Evolutionary conservation across 1,284 basidiomycete genomes (phyloP), one percentile per base, ranked within the genome.

Genomic region (Cronartium ribicola): DNA sequence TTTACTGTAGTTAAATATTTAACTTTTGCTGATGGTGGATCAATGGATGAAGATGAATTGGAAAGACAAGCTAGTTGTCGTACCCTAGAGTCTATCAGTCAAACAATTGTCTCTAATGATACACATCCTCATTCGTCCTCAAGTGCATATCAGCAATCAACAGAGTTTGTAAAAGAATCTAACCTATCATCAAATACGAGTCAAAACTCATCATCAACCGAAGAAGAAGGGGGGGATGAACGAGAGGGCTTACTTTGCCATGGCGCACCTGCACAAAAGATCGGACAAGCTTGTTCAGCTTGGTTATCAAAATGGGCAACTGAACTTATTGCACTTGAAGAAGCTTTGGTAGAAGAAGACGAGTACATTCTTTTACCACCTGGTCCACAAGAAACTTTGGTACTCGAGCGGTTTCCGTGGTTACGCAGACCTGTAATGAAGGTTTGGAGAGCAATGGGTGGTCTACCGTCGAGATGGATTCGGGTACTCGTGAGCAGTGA

Each of bases 281-380:
- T 55, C 51, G 51, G 51, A 20, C 51, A 55, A 55, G 51, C 51
- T 55, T 55, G 51, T 55, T 17, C 51, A 17, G 29, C n/a, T n/a
- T 55, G 51, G 51, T 55, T 55, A 55, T 55, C 51, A 2, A 55
- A 55, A 55, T 55, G 51, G 51, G n/a, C 51, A 55, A 55, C 51
- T 2, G 51, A 55, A 55, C 29, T 55, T 20, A 20, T 55, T 20
- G 4, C 51, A 55, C 29, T 55, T 20, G 51, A 55, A 55, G 51
- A 55, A 55, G 51, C 14, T 55, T 55, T 55, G 29, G 4, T 55
- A 7, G 51, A 55, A 11, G n/a, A 55, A n/a, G 51, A 55, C 14
- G 51, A 55, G 29, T 2, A 11, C 29, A 22, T 20, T 20, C 29
- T 55, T 6, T 55, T 55, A 55, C 51, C 51, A 4, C n/a, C 29